A percentile compares a stretch with the other conserved stretches of the same genome.
Evolutionary conservation across 495 filamentous ascomycete genomes (phyloP).

Genomic region (Hypomontagnella monticulosa): DNA sequence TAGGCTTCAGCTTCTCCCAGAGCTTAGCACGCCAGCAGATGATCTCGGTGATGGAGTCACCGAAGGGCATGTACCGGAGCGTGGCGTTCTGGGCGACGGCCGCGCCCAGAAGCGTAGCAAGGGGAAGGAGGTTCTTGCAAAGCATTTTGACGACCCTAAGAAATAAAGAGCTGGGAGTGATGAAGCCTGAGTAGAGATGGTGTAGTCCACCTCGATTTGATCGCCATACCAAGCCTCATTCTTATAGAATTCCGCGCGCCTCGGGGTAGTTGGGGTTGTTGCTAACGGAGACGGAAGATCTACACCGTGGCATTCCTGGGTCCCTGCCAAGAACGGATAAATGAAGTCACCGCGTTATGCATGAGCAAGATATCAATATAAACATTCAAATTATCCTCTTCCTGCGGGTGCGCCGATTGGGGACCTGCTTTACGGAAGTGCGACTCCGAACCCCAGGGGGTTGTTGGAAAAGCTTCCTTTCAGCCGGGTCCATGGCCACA

Average conservation of each 20-base stretch:
- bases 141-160: conserved; percentile 31
- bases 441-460: conserved; percentile 22
- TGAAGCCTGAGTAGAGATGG: not conserved
- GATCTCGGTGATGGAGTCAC: conserved; percentile 63
- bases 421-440: conserved; percentile 19
- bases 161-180: not conserved
- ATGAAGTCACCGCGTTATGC: conserved; percentile 10
- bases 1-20: conserved; percentile 56
- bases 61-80: conserved; percentile 59
- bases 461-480: conserved; percentile 22
- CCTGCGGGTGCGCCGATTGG: conserved; percentile 6
- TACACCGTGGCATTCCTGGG: not conserved
- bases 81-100: conserved; percentile 43
- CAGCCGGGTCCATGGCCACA: conserved; percentile 33
- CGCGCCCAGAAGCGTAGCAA: conserved; percentile 36
- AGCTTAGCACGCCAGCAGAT: conserved; percentile 59
- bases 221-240: not conserved
- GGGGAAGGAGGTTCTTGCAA: conserved; percentile 35
- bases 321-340: conserved; percentile 31
- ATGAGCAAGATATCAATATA: conserved; percentile 13
- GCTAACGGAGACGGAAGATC: not conserved
- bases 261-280: not conserved
- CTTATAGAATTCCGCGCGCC: conserved; percentile 20
- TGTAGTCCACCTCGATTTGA: not conserved
- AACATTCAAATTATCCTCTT: not conserved